These are phyloP conservation scores for Uromyces viciae-fabae DNA, from an alignment of 1,284 basidiomycete species.

Conservation along the genomic window DNA sequence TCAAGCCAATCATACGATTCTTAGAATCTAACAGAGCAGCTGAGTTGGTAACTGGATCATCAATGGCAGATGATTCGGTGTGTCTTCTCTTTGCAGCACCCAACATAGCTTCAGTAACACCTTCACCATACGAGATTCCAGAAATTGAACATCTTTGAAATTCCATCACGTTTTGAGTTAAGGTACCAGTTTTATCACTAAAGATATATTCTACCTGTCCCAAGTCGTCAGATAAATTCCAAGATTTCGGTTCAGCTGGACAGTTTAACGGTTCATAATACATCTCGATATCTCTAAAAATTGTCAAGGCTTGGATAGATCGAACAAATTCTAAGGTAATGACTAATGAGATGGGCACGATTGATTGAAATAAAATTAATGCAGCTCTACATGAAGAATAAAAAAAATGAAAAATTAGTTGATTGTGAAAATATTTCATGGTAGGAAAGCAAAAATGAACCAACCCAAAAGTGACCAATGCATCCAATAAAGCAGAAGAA, in stretches of 20 bases:
- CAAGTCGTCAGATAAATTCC: constrained; percentile 96
- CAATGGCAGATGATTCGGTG: constrained; percentile 64
- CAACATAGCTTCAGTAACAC: constrained; percentile 88
- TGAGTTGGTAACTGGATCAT: constrained; percentile 61
- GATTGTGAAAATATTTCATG: constrained; percentile 55
- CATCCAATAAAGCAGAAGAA: constrained; percentile 66
- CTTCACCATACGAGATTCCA: constrained; percentile 83
- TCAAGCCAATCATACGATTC: constrained; percentile 69
- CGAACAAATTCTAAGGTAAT: constrained; percentile 98
- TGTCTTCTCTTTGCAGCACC: constrained; percentile 80
- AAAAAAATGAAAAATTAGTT: not conserved
- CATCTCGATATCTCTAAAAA: constrained; percentile 92
- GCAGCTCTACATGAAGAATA: constrained; percentile 56
- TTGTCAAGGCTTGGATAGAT: constrained; percentile 94
- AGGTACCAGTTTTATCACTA: constrained; percentile 93
- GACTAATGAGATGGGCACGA: constrained; percentile 93
- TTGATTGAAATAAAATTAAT: constrained; percentile 94
- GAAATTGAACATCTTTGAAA: constrained; percentile 91
- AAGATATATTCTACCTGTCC: constrained; percentile 98
- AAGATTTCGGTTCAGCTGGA: constrained; percentile 88
- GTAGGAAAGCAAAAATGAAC: constrained; percentile 53
- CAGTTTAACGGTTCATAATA: constrained; percentile 68
- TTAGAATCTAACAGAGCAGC: constrained; percentile 66
- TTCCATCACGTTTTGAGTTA: constrained; percentile 94
- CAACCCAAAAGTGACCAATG: constrained; percentile 83